Evolutionary conservation across 2,329 filamentous ascomycete species (phyloP), one percentile per base, ranked within the genome.

Genomic region (Exserohilum turcica): DNA sequence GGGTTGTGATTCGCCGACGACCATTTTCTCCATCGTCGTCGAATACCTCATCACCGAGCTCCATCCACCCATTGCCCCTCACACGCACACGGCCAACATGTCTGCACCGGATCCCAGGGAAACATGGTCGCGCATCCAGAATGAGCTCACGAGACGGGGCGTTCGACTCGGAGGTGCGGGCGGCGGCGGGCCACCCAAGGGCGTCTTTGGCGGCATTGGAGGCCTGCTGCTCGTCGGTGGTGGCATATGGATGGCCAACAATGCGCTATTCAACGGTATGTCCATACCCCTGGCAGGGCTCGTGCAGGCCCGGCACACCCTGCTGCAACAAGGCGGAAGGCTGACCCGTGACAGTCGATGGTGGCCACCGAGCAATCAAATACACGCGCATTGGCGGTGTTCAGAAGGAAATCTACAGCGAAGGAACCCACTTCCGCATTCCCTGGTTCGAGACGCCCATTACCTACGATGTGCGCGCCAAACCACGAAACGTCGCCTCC

Each of bases 301-400:
- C 24, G 6, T 37, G 35, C 8, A 37, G 16, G 19, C 12, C 5
- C 15, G 3, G 21, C 18, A 27, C 12, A 3, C 4, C 9, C 10
- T 24, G 13, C 7, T 8, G n/a, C 24, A 15, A 10, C 32, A 24
- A 16, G 19, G 12, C 10, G 36, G 27, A 42, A 24, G 37, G 54
- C 67, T 74, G 56, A 73, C 56, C 28, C 27, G 39, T 32, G 13
- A 56, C 52, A 86, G 94, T 99, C 68, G 94, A 99, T 73, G 94
- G 94, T 87, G 94, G 94, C 80, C 94, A 97, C 78, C 88, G 94
- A 74, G 94, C 94, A 63, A 99, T 99, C 84, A 99, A 99, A 79
- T 99, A 99, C 81, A 92, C 89, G 68, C 88, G 92, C 75, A 71
- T 96, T 77, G 90, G 86, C 70, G 94, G 94, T 82, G 93, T 99